A percentile compares a stretch with the other conserved stretches of the same genome.
These are phyloP conservation scores for Bonnemaisonia californica DNA, from an alignment of 31 red algal genomes.

Conservation along the genomic window DNA sequence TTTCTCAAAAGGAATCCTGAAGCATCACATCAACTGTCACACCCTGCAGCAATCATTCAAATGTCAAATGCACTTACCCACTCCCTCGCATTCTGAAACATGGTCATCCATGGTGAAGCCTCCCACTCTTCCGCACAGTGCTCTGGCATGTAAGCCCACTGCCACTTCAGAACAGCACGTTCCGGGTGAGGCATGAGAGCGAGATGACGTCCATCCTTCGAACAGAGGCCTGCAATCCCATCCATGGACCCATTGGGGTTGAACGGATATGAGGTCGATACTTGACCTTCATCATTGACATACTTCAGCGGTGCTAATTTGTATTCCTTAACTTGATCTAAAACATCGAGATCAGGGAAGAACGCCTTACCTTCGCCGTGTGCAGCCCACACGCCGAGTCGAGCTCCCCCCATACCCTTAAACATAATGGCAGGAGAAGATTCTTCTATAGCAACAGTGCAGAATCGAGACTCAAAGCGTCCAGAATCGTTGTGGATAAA, in stretches of 20 bases:
- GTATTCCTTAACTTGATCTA: conserved; percentile 44
- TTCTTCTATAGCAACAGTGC: conserved; percentile 63
- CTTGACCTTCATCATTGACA: conserved; percentile 79
- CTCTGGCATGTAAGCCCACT: conserved; percentile 88
- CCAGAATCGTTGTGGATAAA: conserved; percentile 94
- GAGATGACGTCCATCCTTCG: conserved; percentile 91
- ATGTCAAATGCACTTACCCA: conserved; percentile 54
- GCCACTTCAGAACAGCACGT: conserved; percentile 87
- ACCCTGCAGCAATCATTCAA: not conserved
- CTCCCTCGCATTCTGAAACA: conserved; percentile 98
- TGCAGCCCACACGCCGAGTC: conserved; percentile 96
- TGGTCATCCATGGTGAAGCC: conserved; percentile 91
- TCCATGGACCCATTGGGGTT: conserved; percentile 93
- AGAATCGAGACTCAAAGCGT: conserved; percentile 85
- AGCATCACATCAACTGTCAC: not conserved
- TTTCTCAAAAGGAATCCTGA: too few relatives aligned
- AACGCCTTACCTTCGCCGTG: conserved; percentile 94
- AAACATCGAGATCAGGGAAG: conserved; percentile 67
- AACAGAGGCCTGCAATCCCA: conserved; percentile 88
- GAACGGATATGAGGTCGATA: conserved; percentile 76
- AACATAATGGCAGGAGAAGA: conserved; percentile 82
- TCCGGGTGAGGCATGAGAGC: conserved; percentile 99
- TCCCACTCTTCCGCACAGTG: conserved; percentile 36
- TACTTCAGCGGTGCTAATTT: conserved; percentile 80
- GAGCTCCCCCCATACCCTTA: conserved; percentile 84